phyloP scores from a whole-genome alignment of 352 stramenopile genomes.

The Phytophthora sojae region DNA sequence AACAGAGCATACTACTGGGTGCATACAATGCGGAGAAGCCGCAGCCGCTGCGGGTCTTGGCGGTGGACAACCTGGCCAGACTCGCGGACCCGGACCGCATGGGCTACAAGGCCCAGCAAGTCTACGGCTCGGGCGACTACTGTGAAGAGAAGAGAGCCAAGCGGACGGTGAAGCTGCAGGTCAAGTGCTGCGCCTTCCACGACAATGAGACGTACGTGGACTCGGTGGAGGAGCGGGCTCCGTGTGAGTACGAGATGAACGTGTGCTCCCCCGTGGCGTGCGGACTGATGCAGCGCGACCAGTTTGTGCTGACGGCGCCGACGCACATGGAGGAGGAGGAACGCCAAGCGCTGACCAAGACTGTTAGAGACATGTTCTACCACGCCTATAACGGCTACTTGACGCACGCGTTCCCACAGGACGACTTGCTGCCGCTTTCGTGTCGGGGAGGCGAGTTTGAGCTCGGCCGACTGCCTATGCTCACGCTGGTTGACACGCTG shows the following conservation, averaged over 20 bases:
- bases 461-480: constrained; percentile 80
- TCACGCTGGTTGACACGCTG: constrained; percentile 93
- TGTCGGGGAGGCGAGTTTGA: constrained; percentile 79
- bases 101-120: constrained; percentile 68
- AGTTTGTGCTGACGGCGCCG: constrained; percentile 67
- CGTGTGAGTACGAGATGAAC: constrained; percentile 68
- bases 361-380: constrained; percentile 91
- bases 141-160: constrained; percentile 19
- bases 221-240: constrained; percentile 52
- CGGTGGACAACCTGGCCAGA: constrained; percentile 43
- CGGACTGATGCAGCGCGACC: constrained; percentile 71
- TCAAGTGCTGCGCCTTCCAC: constrained; percentile 81
- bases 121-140: constrained; percentile 61
- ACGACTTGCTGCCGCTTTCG: constrained; percentile 77
- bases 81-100: constrained; percentile 57
- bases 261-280: constrained; percentile 83
- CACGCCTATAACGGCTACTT: constrained; percentile 91
- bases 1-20: constrained; percentile 55
- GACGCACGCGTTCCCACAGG: constrained; percentile 82
- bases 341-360: constrained; percentile 55
- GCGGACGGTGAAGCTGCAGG: constrained; percentile 55
- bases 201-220: constrained; percentile 89
- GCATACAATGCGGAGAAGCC: constrained; percentile 39
- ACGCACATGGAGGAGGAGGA: constrained; percentile 66
- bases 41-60: constrained; percentile 51